Conservation (phyloP, 2,329 filamentous ascomycete genomes). For the Fusarium subtropicale region DNA sequence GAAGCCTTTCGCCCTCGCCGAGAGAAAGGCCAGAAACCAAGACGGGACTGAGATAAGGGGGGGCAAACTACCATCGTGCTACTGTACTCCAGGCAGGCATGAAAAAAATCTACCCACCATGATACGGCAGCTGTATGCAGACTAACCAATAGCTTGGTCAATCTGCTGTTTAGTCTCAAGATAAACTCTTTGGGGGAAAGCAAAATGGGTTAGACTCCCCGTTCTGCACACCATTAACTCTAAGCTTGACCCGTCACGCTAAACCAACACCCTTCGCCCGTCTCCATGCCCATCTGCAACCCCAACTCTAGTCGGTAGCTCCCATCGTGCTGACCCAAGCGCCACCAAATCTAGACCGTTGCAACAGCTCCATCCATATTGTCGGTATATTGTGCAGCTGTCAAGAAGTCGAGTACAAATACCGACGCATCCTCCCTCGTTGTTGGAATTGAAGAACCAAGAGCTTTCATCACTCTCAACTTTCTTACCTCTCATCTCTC, state of each 20-base stretch:
- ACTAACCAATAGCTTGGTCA: constrained; percentile 16
- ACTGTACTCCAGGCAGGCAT: constrained; percentile 15
- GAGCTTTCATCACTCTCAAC: constrained; percentile 36
- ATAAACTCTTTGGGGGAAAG: constrained; percentile 33
- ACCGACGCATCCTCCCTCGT: constrained; percentile 16
- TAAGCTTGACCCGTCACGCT: constrained; percentile 2
- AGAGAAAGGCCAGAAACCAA: constrained; percentile 20
- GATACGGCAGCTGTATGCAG: constrained; percentile 17
- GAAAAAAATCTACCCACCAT: constrained; percentile 34
- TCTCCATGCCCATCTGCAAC: constrained; percentile 22
- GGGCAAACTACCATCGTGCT: constrained; percentile 21
- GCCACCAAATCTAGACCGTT: constrained; percentile 39
- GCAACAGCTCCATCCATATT: constrained; percentile 14
- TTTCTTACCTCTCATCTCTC: background rate
- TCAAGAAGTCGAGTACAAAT: constrained; percentile 36
- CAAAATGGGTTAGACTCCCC: constrained; percentile 33
- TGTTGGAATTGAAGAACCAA: constrained; percentile 29
- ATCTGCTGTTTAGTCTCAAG: constrained; percentile 14
- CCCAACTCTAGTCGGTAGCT: background rate
- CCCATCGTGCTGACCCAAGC: constrained; percentile 11
- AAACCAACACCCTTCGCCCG: constrained; percentile 12
- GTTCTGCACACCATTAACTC: constrained; percentile 36
- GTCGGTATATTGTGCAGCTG: constrained; percentile 13
- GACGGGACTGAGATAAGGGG: constrained; percentile 34
- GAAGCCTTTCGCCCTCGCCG: constrained; percentile 31